phyloP scores from a whole-genome alignment of 805 yeast species.

The Myxozyma mucilagina region DNA sequence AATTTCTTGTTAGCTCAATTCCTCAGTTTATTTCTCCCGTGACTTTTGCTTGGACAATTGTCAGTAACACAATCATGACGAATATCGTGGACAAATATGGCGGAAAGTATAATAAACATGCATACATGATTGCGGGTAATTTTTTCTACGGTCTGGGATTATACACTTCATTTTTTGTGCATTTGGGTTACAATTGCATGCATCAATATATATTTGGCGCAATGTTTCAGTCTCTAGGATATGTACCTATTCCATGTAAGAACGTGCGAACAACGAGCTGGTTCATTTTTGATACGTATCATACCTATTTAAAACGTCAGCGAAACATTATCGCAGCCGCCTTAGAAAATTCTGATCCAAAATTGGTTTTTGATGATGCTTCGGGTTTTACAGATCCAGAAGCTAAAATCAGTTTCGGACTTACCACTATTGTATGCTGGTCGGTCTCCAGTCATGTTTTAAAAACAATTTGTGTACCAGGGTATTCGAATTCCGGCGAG shows the following conservation, averaged over 20 bases:
- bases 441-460: not conserved
- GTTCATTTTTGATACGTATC: slow-evolving; percentile 13
- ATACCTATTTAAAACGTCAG: slow-evolving; percentile 7
- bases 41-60: not conserved
- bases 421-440: not conserved
- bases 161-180: slow-evolving; percentile 1
- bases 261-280: slow-evolving; percentile 5
- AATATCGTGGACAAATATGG: not conserved
- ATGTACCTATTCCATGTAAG: not conserved
- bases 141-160: slow-evolving; percentile 1
- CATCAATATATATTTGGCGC: slow-evolving; percentile 3
- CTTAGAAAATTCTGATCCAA: slow-evolving; percentile 4
- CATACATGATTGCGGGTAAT: not conserved
- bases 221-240: not conserved
- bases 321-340: slow-evolving; percentile 8
- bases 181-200: not conserved
- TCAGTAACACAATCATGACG: not conserved
- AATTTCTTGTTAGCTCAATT: slow-evolving; percentile 2
- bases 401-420: not conserved
- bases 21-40: not conserved
- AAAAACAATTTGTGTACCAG: not conserved
- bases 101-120: not conserved
- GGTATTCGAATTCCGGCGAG: not conserved
- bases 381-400: not conserved
- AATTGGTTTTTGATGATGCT: slow-evolving; percentile 1